Evolutionary conservation across 257 asterid genomes (phyloP).

Genomic region (Rehmannia glutinosa): DNA sequence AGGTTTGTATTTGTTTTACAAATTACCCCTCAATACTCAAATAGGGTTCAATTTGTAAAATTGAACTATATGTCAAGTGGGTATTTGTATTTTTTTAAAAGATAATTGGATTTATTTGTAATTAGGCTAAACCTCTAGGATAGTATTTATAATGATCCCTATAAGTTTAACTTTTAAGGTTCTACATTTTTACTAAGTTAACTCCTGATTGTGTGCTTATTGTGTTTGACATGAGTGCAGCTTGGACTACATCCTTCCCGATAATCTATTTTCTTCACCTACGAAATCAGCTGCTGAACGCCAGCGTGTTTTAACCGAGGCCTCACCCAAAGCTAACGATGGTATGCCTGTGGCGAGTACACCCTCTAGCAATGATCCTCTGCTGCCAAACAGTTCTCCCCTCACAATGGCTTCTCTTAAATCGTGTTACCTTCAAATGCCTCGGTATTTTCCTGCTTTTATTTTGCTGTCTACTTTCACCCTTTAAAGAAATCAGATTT

Average conservation of each 20-base stretch:
- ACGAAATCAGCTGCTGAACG: constrained; percentile 46
- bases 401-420: constrained; percentile 53
- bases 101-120: too few relatives aligned
- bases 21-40: too few relatives aligned
- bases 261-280: constrained; percentile 74
- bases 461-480: neutral
- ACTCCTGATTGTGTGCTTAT: neutral
- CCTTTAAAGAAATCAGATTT: neutral
- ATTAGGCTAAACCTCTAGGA: too few relatives aligned
- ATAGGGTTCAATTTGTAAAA: too few relatives aligned
- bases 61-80: too few relatives aligned
- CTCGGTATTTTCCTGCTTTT: constrained; percentile 36
- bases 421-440: constrained; percentile 64
- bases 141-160: too few relatives aligned
- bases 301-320: constrained; percentile 19
- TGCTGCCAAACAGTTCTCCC: constrained; percentile 45
- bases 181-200: too few relatives aligned
- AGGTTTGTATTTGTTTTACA: too few relatives aligned
- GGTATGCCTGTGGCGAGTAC: constrained; percentile 21
- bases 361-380: constrained; percentile 37
- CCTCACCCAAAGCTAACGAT: constrained; percentile 25
- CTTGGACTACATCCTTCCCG: constrained; percentile 70
- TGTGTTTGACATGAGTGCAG: constrained; percentile 33
- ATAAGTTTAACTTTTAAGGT: too few relatives aligned
- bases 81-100: too few relatives aligned